Base-by-base conservation (phyloP, 2,329 filamentous ascomycete genomes). In the Zymoseptoria crescenta region DNA sequence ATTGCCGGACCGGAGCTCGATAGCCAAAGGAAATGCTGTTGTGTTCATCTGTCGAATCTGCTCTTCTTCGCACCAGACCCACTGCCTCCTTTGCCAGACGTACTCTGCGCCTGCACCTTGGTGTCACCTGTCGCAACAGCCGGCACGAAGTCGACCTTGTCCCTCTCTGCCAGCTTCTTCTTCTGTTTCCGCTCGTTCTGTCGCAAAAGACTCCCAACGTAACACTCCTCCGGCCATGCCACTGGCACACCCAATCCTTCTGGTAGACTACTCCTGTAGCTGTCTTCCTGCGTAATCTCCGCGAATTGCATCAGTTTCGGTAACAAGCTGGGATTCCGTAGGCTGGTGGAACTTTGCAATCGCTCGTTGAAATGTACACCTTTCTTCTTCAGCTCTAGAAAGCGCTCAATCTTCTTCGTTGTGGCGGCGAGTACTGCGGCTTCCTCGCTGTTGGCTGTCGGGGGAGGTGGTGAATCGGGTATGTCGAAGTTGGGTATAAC, bases 341-440 rank as follows among this genome's bases (percentile, higher is more conserved):
- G 76, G 7, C 87, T 83, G 0, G 82, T 75, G 0, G 86, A 88
- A 59, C 81, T 80, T 41, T 87, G 83, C 8, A 94, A 77, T 62
- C 87, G 86, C 66, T 84, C 79, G 72, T 94, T 92, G 79, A 93
- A 93, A 74, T 94, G 89, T 16, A 86, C 79, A 4, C 86, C 86
- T 63, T 87, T 83, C 68, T 83, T 85, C 75, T 94, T 94, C n/a
- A 93, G 80, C 52, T 83, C 79, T 0, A 93, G 81, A 65, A 94
- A 93, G 60, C 85, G 83, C 62, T 84, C 81, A 66, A 93, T 87
- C 67, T 90, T 91, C 65, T 82, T 80, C 55, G 81, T 86, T 10
- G 85, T 69, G 48, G 65, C 67, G 49, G 74, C 72, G 2, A 72
- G 66, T 13, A 58, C 55, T 8, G 69, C 67, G 20, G 67, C 66